Evolutionary conservation across 768 basidiomycete genomes (phyloP).

Genomic region (Lactifluus volemus): DNA sequence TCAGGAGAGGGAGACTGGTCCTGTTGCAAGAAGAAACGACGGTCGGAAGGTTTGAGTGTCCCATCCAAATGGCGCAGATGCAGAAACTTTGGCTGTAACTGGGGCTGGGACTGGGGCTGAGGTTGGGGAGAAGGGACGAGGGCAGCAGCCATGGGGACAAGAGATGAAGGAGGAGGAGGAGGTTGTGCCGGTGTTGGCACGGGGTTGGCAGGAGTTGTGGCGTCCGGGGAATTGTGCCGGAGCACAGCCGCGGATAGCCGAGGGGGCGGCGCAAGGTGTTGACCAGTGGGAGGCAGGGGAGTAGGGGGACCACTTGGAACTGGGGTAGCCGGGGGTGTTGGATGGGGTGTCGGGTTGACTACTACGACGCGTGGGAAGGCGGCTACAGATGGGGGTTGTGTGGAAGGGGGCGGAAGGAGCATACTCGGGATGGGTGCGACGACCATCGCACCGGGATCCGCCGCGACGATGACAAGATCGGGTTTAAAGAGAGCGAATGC

Average conservation of each 20-base stretch:
- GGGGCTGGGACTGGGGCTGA: not conserved
- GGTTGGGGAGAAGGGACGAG: not conserved
- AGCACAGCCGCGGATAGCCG: slow-evolving; percentile 20
- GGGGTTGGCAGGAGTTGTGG: slow-evolving; percentile 14
- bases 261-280: slow-evolving; percentile 25
- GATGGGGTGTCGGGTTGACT: slow-evolving; percentile 69
- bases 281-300: slow-evolving; percentile 24
- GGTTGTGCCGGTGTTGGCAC: slow-evolving; percentile 22
- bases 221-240: slow-evolving; percentile 7
- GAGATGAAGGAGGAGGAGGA: slow-evolving; percentile 29
- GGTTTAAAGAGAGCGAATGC: slow-evolving; percentile 15
- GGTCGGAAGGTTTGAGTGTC: slow-evolving; percentile 31
- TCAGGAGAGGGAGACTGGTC: slow-evolving; percentile 35
- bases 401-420: slow-evolving; percentile 15
- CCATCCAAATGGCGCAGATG: slow-evolving; percentile 22
- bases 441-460: slow-evolving; percentile 19
- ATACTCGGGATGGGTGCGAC: slow-evolving; percentile 23
- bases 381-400: slow-evolving; percentile 21
- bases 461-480: slow-evolving; percentile 15
- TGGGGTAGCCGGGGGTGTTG: slow-evolving; percentile 70
- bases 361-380: slow-evolving; percentile 52
- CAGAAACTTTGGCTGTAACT: not conserved
- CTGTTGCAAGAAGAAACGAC: slow-evolving; percentile 38
- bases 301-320: slow-evolving; percentile 21
- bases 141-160: slow-evolving; percentile 22